Evolutionary conservation across 495 filamentous ascomycete species (phyloP).

Genomic region (Xylaria acuta): DNA sequence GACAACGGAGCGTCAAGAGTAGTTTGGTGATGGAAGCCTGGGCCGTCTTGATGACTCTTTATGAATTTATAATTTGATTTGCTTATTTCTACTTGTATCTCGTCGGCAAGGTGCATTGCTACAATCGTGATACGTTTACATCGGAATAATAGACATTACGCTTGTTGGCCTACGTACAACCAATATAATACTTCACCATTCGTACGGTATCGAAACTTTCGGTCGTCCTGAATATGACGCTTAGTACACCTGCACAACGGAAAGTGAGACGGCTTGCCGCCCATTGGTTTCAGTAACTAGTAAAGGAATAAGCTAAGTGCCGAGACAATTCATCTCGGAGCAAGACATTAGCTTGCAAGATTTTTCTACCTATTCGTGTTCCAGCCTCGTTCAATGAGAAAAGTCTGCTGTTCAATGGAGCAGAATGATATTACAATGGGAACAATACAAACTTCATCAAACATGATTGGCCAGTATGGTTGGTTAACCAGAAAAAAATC

Average conservation of each 20-base stretch:
- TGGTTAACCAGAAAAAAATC: not conserved
- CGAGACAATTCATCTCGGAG: not conserved
- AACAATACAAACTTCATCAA: not conserved
- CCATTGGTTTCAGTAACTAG: not conserved
- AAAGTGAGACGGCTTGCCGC: not conserved
- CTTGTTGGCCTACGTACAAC: not conserved
- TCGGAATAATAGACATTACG: not conserved
- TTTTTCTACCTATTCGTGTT: not conserved
- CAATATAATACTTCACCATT: not conserved
- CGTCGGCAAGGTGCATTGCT: not conserved
- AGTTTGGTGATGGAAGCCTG: no score
- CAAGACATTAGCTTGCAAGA: conserved; percentile 1
- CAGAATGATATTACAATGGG: conserved; percentile 2
- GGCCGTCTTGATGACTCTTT: not conserved
- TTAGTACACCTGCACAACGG: not conserved
- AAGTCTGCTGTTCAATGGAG: conserved; percentile 6
- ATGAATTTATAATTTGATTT: not conserved
- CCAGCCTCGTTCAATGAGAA: conserved; percentile 12
- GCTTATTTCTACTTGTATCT: not conserved
- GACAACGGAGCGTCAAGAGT: no score
- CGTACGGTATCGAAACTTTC: not conserved
- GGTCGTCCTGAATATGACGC: no score
- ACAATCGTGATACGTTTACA: not conserved
- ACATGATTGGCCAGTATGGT: conserved; percentile 6
- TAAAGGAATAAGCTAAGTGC: not conserved